Conservation (phyloP, 345 rosid genomes). For the Gossypioides kirkii region DNA sequence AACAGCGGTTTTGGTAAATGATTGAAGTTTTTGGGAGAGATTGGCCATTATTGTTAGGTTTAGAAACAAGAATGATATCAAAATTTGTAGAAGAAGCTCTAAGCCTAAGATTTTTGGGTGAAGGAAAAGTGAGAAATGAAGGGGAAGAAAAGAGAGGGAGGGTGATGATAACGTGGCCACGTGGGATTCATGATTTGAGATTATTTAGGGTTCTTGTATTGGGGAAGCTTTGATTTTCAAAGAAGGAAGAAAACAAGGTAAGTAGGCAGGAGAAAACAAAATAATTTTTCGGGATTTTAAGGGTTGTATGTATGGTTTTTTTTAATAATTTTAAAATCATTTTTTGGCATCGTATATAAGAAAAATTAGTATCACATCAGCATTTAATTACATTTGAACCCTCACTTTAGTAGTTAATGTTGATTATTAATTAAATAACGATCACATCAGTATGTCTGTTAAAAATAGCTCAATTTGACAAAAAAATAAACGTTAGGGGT, state of each 20-base stretch:
- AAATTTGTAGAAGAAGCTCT: constrained; percentile 25
- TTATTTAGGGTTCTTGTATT: not conserved
- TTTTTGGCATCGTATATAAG: too few relatives aligned
- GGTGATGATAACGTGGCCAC: constrained; percentile 28
- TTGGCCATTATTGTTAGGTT: not conserved
- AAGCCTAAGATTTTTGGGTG: constrained; percentile 12
- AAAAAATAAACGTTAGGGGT: too few relatives aligned
- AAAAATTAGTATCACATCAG: too few relatives aligned
- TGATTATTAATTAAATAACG: too few relatives aligned
- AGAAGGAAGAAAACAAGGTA: not conserved
- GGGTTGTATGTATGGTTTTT: too few relatives aligned
- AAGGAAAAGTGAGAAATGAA: constrained; percentile 16
- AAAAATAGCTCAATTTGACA: too few relatives aligned
- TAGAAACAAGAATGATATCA: not conserved
- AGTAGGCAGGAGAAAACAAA: not conserved
- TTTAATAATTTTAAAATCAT: too few relatives aligned
- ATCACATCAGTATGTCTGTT: too few relatives aligned
- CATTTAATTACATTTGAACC: too few relatives aligned
- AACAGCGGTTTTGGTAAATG: constrained; percentile 46
- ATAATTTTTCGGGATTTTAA: too few relatives aligned
- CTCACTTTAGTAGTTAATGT: too few relatives aligned
- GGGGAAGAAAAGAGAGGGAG: constrained; percentile 13
- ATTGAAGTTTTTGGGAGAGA: constrained; percentile 31
- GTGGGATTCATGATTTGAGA: constrained; percentile 28
- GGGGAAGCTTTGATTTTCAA: not conserved